Evolutionary conservation across 106 monocot species (phyloP).

Genomic region (Apostasia ramifera): DNA sequence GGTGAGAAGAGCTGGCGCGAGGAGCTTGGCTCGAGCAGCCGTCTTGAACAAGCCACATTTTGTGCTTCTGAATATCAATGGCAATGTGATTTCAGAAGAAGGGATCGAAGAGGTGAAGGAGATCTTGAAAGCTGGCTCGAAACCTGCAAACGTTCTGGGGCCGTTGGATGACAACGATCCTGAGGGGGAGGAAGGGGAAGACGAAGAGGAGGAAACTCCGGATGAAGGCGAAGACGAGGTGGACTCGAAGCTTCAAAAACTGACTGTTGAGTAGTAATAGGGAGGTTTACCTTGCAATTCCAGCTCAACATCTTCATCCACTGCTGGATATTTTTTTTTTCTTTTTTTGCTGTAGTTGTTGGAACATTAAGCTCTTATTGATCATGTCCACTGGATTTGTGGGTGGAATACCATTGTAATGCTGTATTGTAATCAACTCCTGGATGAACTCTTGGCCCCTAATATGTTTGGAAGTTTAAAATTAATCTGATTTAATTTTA

Average conservation of each 20-base stretch:
- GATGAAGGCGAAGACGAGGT: background rate
- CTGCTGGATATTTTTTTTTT: too few relatives aligned
- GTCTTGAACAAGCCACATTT: conserved; percentile 51
- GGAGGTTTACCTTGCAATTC: background rate
- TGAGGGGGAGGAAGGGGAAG: conserved; percentile 39
- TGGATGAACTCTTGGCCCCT: too few relatives aligned
- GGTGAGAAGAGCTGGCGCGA: conserved; percentile 70
- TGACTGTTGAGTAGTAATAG: conserved; percentile 4
- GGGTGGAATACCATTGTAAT: too few relatives aligned
- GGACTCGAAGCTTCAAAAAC: background rate
- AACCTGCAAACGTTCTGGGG: conserved; percentile 51
- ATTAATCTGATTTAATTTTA: too few relatives aligned
- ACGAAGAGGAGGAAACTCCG: background rate
- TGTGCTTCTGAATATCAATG: conserved; percentile 62
- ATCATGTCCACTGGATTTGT: too few relatives aligned
- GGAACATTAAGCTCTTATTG: too few relatives aligned
- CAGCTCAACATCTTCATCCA: too few relatives aligned
- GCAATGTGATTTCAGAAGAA: conserved; percentile 85
- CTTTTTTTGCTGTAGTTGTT: too few relatives aligned
- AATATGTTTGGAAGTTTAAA: too few relatives aligned
- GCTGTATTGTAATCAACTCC: too few relatives aligned
- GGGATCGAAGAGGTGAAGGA: conserved; percentile 88
- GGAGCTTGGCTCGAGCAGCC: conserved; percentile 57
- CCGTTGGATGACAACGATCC: conserved; percentile 86
- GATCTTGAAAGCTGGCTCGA: conserved; percentile 47